phyloP scores from a whole-genome alignment of 805 yeast species.

The Candida golubevii region DNA sequence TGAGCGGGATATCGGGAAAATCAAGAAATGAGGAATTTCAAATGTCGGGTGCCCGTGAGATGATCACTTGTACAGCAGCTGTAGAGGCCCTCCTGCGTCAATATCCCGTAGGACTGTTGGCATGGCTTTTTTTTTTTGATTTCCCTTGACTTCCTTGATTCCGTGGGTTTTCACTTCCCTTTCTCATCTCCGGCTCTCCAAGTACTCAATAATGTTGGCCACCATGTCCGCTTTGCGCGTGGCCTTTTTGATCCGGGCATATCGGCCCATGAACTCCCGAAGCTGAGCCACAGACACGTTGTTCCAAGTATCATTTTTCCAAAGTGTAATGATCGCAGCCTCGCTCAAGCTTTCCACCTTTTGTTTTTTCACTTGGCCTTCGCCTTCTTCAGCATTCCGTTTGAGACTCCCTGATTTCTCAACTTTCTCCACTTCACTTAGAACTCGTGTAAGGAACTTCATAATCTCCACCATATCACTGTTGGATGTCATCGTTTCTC shows the following conservation, averaged over 20 bases:
- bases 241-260: slow-evolving; percentile 33
- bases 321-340: slow-evolving; percentile 38
- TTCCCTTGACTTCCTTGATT: too few species aligned
- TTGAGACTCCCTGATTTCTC: slow-evolving; percentile 7
- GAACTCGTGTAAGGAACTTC: slow-evolving; percentile 3
- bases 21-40: too few species aligned
- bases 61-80: too few species aligned
- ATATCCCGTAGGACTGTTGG: too few species aligned
- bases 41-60: too few species aligned
- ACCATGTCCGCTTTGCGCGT: slow-evolving; percentile 41
- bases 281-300: slow-evolving; percentile 42
- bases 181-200: slow-evolving; percentile 16
- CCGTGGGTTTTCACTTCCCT: background rate
- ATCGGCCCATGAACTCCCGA: slow-evolving; percentile 32
- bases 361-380: slow-evolving; percentile 3
- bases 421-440: slow-evolving; percentile 7
- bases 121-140: too few species aligned
- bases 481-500: slow-evolving; percentile 1
- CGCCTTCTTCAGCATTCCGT: slow-evolving; percentile 8
- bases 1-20: too few species aligned
- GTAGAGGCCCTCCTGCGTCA: too few species aligned
- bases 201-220: slow-evolving; percentile 33
- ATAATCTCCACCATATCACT: slow-evolving; percentile 4
- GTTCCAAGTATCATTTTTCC: slow-evolving; percentile 33
- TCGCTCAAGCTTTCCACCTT: slow-evolving; percentile 21